Conservation (phyloP, 306 rosid genomes). For the Trifolium pratense region DNA sequence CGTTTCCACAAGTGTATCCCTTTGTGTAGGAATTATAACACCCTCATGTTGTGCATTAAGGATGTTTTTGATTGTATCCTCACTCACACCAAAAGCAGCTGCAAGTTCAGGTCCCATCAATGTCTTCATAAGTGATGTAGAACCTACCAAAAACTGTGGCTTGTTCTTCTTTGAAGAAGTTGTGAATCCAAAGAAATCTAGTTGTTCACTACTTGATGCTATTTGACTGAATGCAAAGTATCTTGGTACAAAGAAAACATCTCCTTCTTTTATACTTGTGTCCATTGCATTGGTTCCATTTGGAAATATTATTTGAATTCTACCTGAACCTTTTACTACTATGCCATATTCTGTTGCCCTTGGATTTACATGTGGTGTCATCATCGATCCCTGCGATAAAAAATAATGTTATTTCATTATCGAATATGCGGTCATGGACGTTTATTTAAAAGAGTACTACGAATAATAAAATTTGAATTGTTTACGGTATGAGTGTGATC, state of each 20-base stretch:
- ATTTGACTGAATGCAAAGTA: conserved; percentile 78
- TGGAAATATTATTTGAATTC: conserved; percentile 71
- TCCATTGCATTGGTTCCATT: conserved; percentile 76
- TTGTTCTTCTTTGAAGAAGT: conserved; percentile 64
- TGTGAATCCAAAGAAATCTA: conserved; percentile 89
- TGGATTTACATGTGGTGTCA: conserved; percentile 90
- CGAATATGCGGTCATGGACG: background rate
- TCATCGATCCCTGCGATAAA: conserved; percentile 73
- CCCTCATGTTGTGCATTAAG: conserved; percentile 55
- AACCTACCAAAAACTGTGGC: conserved; percentile 80
- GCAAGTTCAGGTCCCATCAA: conserved; percentile 78
- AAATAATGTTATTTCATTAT: background rate
- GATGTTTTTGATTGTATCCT: conserved; percentile 48
- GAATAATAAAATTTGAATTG: background rate
- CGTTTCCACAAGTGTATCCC: conserved; percentile 30
- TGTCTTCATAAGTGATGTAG: conserved; percentile 57
- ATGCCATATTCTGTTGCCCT: conserved; percentile 82
- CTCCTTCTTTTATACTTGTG: conserved; percentile 62
- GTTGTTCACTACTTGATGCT: conserved; percentile 59
- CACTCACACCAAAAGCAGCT: conserved; percentile 60
- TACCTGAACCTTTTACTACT: conserved; percentile 69
- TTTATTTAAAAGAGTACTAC: background rate
- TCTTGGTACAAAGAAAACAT: conserved; percentile 77
- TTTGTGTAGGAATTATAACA: conserved; percentile 59
- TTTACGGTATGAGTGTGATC: background rate